Conservation (phyloP, 2,329 filamentous ascomycete genomes). For the Pyricularia sp. region DNA sequence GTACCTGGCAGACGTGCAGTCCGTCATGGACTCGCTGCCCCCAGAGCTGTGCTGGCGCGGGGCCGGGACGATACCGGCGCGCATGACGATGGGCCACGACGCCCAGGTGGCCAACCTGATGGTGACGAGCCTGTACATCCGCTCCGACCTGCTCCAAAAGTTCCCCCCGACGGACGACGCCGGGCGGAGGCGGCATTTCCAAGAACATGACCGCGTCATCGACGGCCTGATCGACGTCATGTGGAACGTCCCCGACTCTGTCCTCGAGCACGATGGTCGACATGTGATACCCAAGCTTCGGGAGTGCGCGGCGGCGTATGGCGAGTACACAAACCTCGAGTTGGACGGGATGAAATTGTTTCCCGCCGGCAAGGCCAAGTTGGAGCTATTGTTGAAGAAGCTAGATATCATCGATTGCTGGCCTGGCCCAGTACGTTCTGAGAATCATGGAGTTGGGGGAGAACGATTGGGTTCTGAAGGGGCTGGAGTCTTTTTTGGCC, state of each 20-base stretch:
- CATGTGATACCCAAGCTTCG: conserved; percentile 25
- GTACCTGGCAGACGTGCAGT: conserved; percentile 15
- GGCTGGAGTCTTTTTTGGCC: background rate
- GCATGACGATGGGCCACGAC: conserved; percentile 23
- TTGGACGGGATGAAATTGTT: conserved; percentile 6
- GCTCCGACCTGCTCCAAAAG: conserved; percentile 25
- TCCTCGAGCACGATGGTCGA: conserved; percentile 24
- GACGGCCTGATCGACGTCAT: background rate
- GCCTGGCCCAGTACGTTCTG: conserved; percentile 6
- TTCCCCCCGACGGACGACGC: conserved; percentile 12
- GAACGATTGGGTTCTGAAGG: background rate
- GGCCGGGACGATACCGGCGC: conserved; percentile 19
- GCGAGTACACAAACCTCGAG: conserved; percentile 17
- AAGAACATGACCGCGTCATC: conserved; percentile 17
- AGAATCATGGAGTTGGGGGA: background rate
- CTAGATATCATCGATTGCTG: conserved; percentile 22
- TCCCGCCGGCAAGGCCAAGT: conserved; percentile 12
- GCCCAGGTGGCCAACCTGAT: conserved; percentile 26
- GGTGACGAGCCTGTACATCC: conserved; percentile 25
- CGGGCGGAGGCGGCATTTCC: conserved; percentile 18
- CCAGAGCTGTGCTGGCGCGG: conserved; percentile 25
- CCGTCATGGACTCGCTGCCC: conserved; percentile 20
- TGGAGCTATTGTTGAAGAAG: conserved; percentile 19
- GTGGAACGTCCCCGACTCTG: conserved; percentile 8
- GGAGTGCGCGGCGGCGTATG: conserved; percentile 24